A percentile compares a stretch with the other conserved stretches of the same genome.
These are phyloP conservation scores for Globisporangium paroecandrum DNA, from an alignment of 352 stramenopile genomes.

Conservation along the genomic window DNA sequence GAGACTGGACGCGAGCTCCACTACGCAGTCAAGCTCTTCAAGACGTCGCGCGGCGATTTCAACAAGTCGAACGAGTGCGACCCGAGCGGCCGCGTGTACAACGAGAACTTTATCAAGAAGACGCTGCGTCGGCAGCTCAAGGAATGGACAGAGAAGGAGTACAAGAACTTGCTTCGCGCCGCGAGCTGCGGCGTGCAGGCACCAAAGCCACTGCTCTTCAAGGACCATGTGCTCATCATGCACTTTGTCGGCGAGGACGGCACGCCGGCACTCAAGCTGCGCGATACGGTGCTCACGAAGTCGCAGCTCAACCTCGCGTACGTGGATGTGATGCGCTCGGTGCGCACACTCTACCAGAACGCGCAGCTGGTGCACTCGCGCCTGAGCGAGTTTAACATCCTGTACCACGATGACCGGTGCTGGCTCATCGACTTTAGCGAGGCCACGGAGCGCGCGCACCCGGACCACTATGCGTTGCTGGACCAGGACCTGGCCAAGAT, in stretches of 20 bases:
- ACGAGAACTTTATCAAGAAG: constrained; percentile 55
- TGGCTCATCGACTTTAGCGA: constrained; percentile 89
- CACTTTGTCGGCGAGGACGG: constrained; percentile 45
- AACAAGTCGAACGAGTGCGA: constrained; percentile 46
- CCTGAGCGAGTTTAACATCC: constrained; percentile 64
- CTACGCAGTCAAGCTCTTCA: constrained; percentile 71
- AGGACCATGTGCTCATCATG: constrained; percentile 53
- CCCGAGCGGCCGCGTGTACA: constrained; percentile 43
- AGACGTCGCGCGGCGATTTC: constrained; percentile 50
- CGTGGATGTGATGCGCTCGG: constrained; percentile 32
- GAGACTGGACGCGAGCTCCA: constrained; percentile 21
- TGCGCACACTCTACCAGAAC: constrained; percentile 48
- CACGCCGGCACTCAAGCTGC: constrained; percentile 30
- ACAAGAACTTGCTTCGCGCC: constrained; percentile 38
- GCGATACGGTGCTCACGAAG: constrained; percentile 42
- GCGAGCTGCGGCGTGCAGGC: constrained; percentile 27
- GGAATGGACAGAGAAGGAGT: constrained; percentile 47
- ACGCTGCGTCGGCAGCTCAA: constrained; percentile 58
- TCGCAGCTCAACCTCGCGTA: constrained; percentile 41
- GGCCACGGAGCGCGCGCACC: constrained; percentile 61
- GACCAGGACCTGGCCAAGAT: constrained; percentile 62
- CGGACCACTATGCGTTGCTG: constrained; percentile 51
- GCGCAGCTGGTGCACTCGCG: constrained; percentile 54
- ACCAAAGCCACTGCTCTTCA: constrained; percentile 37
- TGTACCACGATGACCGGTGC: constrained; percentile 51